Conservation (phyloP, 106 monocot species). For the Allium fistulosum region DNA sequence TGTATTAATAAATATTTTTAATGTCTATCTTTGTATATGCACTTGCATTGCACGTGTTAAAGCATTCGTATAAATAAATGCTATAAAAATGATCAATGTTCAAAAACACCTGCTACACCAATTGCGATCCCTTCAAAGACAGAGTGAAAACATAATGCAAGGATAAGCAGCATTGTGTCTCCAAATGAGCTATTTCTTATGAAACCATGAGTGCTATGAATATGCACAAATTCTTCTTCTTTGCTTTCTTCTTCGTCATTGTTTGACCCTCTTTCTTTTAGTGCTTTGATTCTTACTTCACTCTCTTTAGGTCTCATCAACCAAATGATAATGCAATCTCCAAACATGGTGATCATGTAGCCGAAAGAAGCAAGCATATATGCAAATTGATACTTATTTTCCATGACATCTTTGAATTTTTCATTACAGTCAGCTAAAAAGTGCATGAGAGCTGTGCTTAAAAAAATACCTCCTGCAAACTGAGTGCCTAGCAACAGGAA, state of each 20-base stretch:
- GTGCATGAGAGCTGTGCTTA: slow-evolving; percentile 77
- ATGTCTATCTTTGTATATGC: no score
- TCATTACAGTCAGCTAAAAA: slow-evolving; percentile 61
- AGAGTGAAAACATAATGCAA: slow-evolving; percentile 75
- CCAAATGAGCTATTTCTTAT: slow-evolving; percentile 34
- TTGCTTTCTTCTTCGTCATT: not conserved
- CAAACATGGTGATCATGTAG: slow-evolving; percentile 59
- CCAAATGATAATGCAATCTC: slow-evolving; percentile 32
- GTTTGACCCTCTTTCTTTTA: not conserved
- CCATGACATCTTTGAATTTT: slow-evolving; percentile 49
- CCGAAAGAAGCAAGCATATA: slow-evolving; percentile 73
- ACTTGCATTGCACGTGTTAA: no score
- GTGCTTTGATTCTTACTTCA: not conserved
- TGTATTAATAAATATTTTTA: no score
- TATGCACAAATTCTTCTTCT: not conserved
- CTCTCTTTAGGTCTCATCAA: slow-evolving; percentile 11
- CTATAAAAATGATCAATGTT: no score
- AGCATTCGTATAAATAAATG: no score
- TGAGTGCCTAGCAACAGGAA: slow-evolving; percentile 68
- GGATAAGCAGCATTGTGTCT: slow-evolving; percentile 51
- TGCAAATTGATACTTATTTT: slow-evolving; percentile 47
- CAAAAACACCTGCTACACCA: slow-evolving; percentile 53
- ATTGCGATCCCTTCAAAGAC: slow-evolving; percentile 85
- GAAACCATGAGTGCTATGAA: not conserved
- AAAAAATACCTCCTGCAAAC: slow-evolving; percentile 78